Conservation (phyloP, 2,329 filamentous ascomycete genomes). For the Ophiocordyceps polyrhachis-furcata region DNA sequence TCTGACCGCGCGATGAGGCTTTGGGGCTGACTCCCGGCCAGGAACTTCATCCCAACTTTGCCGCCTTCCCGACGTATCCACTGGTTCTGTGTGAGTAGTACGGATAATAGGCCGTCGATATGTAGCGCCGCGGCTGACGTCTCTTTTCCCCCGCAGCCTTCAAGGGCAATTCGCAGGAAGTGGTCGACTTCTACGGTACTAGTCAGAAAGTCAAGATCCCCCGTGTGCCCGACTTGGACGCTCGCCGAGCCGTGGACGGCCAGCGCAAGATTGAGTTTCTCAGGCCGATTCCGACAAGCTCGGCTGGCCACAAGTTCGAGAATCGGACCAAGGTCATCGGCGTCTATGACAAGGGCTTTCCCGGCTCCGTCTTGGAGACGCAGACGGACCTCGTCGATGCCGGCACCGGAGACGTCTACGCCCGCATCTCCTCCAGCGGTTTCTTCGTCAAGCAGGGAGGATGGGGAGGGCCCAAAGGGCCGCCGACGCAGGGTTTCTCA, state of each 20-base stretch:
- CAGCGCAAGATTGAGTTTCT: conserved; percentile 64
- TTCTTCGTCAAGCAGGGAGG: conserved; percentile 66
- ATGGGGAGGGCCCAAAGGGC: conserved; percentile 85
- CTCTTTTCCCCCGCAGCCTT: conserved; percentile 32
- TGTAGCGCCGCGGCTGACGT: neutral
- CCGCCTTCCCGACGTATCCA: conserved; percentile 78
- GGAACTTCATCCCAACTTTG: conserved; percentile 77
- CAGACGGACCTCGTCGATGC: conserved; percentile 61
- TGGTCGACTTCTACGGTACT: conserved; percentile 67
- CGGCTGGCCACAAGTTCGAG: conserved; percentile 56
- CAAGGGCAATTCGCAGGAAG: conserved; percentile 58
- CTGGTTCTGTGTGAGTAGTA: conserved; percentile 49
- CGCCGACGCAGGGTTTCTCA: conserved; percentile 59
- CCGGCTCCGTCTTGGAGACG: conserved; percentile 64
- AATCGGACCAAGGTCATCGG: conserved; percentile 60
- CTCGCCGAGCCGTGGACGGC: conserved; percentile 59
- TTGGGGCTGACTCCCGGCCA: conserved; percentile 13
- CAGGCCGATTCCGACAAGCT: conserved; percentile 55
- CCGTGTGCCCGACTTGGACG: conserved; percentile 58
- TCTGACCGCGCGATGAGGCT: neutral
- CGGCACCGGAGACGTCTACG: conserved; percentile 50
- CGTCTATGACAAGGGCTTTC: conserved; percentile 78
- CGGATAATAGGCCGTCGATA: neutral
- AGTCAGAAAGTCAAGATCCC: conserved; percentile 50
- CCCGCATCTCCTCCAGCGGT: conserved; percentile 45